Conservation (phyloP, 2,329 filamentous ascomycete species). For the Phaeophleospora eucalypticola region DNA sequence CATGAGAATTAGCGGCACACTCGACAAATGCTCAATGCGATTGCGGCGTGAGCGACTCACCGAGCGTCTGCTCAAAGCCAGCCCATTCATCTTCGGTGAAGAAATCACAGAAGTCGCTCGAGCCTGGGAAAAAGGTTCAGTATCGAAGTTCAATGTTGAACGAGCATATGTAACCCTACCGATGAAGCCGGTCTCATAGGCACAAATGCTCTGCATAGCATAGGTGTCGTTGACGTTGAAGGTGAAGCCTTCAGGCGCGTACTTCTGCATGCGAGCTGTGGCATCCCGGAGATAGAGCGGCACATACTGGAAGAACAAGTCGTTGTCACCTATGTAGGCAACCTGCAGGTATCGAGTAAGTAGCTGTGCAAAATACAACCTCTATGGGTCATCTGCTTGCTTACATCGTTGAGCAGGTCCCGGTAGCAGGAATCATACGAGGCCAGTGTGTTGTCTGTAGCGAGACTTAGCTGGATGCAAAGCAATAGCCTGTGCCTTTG, state of each 20-base stretch:
- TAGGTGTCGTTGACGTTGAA: slow-evolving; percentile 46
- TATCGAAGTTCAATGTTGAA: too few species aligned
- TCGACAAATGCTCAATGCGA: too few species aligned
- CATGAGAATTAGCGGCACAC: too few species aligned
- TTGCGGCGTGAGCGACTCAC: too few species aligned
- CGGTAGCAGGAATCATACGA: slow-evolving; percentile 50
- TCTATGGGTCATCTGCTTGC: too few species aligned
- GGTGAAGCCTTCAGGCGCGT: slow-evolving; percentile 46
- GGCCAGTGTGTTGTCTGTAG: slow-evolving; percentile 44
- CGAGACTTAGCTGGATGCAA: not conserved
- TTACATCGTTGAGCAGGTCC: slow-evolving; percentile 32
- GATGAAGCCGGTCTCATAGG: slow-evolving; percentile 51
- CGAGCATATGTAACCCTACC: too few species aligned
- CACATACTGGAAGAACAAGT: slow-evolving; percentile 44
- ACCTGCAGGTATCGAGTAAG: not conserved
- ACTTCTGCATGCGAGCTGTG: slow-evolving; percentile 44
- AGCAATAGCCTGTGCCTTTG: too few species aligned
- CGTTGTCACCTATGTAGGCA: slow-evolving; percentile 39
- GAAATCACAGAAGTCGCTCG: slow-evolving; percentile 50
- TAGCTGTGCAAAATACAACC: too few species aligned
- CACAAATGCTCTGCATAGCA: slow-evolving; percentile 47
- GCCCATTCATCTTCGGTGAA: slow-evolving; percentile 55
- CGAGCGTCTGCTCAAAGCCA: slow-evolving; percentile 51
- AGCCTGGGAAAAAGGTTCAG: too few species aligned
- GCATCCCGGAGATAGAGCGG: slow-evolving; percentile 45